Percentiles rank a stretch among this genome's conserved stretches.
phyloP scores from a whole-genome alignment of 148 eudicot species.

The Oxyria digyna region DNA sequence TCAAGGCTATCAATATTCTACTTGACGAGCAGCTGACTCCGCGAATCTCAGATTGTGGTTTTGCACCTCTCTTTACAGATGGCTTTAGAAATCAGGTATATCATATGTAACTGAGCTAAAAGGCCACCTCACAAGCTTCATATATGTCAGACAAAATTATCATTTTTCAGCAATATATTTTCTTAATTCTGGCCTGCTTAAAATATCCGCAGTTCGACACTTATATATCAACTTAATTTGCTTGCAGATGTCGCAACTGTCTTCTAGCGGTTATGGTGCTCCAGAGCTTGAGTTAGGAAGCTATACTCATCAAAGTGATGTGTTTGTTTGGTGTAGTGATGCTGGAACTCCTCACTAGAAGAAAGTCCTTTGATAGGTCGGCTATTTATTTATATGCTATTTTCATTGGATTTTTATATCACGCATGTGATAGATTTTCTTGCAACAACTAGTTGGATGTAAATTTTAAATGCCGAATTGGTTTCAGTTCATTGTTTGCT shows the following conservation, averaged over 20 bases:
- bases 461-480: too few relatives aligned
- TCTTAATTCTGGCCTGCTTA: too few relatives aligned
- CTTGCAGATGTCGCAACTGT: constrained; percentile 40
- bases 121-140: not conserved
- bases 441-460: too few relatives aligned
- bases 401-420: not conserved
- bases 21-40: constrained; percentile 56
- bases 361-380: constrained; percentile 56
- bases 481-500: too few relatives aligned
- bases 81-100: constrained; percentile 57
- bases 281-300: constrained; percentile 72
- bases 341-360: constrained; percentile 64
- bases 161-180: not conserved
- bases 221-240: not conserved
- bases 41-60: constrained; percentile 59
- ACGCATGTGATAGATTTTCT: too few relatives aligned
- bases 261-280: constrained; percentile 63
- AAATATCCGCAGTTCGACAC: not conserved
- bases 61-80: constrained; percentile 43
- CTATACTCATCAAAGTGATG: constrained; percentile 57
- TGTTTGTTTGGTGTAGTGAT: constrained; percentile 70
- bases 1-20: constrained; percentile 63
- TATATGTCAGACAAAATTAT: not conserved
- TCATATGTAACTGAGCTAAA: not conserved
- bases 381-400: not conserved